Evolutionary conservation across 805 yeast genomes (phyloP), one percentile per base, ranked within the genome.

Genomic region (Metschnikowia cerradonensis): DNA sequence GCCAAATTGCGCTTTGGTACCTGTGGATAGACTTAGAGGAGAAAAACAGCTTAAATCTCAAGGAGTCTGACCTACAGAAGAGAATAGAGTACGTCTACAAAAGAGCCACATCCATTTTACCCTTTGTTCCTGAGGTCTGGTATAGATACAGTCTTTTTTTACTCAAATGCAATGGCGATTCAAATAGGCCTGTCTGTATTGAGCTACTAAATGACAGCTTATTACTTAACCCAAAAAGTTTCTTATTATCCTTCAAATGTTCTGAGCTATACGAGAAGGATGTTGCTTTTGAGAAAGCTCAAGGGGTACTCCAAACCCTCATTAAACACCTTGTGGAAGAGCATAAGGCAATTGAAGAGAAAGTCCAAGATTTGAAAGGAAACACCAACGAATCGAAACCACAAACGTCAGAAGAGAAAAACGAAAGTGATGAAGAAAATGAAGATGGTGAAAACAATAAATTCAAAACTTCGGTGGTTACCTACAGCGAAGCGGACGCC

Each of bases 11-110:
- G 2, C 65, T 73, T 20, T 90, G 96, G 94, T 67, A 75, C 41
- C 69, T 74, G 14, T 89, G 97, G 96, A 77, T 90, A 33, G 76
- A 76, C 7, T 87, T 94, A 82, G 98, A 94, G 62, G 77, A 76
- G 56, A 70, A 73, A 41, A 91, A 94, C 65, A 85, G 83, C 41
- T 65, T 91, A 53, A 82, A 80, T 22, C 65, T 87, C 20, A 72
- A 77, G 6, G 81, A 78, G 40, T 80, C 76, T 10, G 55, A 56
- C 8, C 60, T 67, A 5, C 71, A 75, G 26, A 73, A 73, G 47
- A 77, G 98, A 61, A 73, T 90, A 13, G 78, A 77, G 34, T 88
- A 83, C 62, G 86, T 85, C n/a, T 89, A 80, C 65, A 79, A 79
- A 57, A 88, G 88, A 64, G 83, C 94, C 1, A 71, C 83, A 7